phyloP scores from a whole-genome alignment of 805 yeast genomes.

The Pichia phayaonensis region DNA sequence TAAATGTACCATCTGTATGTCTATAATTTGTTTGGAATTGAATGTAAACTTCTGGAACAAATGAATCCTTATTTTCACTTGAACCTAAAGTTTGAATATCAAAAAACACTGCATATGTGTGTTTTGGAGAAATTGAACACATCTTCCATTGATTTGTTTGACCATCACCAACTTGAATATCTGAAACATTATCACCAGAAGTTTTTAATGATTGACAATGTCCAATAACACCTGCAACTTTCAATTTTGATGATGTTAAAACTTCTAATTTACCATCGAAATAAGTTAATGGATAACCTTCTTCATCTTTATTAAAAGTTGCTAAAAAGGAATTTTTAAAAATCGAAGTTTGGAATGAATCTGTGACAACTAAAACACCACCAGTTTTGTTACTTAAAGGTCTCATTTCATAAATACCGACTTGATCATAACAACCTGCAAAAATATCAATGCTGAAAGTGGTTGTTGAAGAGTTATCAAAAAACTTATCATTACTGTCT shows the following conservation, averaged over 20 bases:
- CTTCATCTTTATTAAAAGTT: slow-evolving; percentile 79
- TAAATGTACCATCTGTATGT: slow-evolving; percentile 87
- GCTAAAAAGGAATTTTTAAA: slow-evolving; percentile 89
- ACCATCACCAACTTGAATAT: slow-evolving; percentile 90
- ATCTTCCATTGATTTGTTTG: slow-evolving; percentile 85
- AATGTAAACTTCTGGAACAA: slow-evolving; percentile 31
- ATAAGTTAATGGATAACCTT: slow-evolving; percentile 81
- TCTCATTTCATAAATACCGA: slow-evolving; percentile 93
- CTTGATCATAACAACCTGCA: slow-evolving; percentile 95
- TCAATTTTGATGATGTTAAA: slow-evolving; percentile 78
- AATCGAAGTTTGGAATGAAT: slow-evolving; percentile 90
- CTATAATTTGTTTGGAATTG: slow-evolving; percentile 92
- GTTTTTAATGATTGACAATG: slow-evolving; percentile 73
- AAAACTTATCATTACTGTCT: slow-evolving; percentile 30
- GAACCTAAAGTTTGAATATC: slow-evolving; percentile 58
- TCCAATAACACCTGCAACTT: slow-evolving; percentile 89
- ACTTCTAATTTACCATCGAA: slow-evolving; percentile 86
- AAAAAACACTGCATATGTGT: slow-evolving; percentile 82
- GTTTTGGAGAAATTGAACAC: slow-evolving; percentile 78
- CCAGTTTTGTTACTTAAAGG: slow-evolving; percentile 79
- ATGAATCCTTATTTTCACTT: slow-evolving; percentile 33
- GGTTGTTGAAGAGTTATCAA: slow-evolving; percentile 34
- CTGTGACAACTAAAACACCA: slow-evolving; percentile 80
- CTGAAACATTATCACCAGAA: slow-evolving; percentile 72
- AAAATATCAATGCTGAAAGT: slow-evolving; percentile 84